A percentile compares a stretch with the other conserved stretches of the same genome.
Evolutionary conservation across 2,329 filamentous ascomycete genomes (phyloP).

Genomic region (Byssochlamys sp.): DNA sequence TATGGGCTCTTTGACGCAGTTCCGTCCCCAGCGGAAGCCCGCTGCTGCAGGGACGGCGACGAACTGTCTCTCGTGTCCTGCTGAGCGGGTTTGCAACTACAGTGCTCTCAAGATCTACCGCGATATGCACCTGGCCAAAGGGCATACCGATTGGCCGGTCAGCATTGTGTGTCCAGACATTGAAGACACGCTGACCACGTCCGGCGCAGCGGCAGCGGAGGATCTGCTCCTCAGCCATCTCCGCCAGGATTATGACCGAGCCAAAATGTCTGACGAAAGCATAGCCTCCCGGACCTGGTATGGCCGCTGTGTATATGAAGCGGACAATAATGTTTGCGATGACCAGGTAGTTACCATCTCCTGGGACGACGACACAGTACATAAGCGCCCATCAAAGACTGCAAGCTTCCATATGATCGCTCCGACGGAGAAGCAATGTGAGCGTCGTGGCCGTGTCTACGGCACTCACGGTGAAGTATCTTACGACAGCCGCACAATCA

Average conservation of each 20-base stretch:
- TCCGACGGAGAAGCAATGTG: slow-evolving; percentile 75
- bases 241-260: slow-evolving; percentile 46
- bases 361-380: slow-evolving; percentile 62
- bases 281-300: slow-evolving; percentile 57
- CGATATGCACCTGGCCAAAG: slow-evolving; percentile 55
- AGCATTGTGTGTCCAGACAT: slow-evolving; percentile 87
- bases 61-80: slow-evolving; percentile 74
- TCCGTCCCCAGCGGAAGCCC: slow-evolving; percentile 67
- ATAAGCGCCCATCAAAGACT: slow-evolving; percentile 55
- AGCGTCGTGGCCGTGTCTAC: slow-evolving; percentile 76
- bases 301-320: slow-evolving; percentile 88
- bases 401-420: slow-evolving; percentile 91
- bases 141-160: slow-evolving; percentile 70
- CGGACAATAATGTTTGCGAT: slow-evolving; percentile 87
- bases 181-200: slow-evolving; percentile 55
- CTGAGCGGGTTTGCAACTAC: slow-evolving; percentile 68
- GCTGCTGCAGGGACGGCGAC: slow-evolving; percentile 63
- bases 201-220: slow-evolving; percentile 42
- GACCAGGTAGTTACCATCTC: slow-evolving; percentile 81
- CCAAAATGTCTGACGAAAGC: slow-evolving; percentile 44
- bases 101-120: slow-evolving; percentile 77
- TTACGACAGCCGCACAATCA: slow-evolving; percentile 71
- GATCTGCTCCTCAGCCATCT: slow-evolving; percentile 41
- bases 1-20: slow-evolving; percentile 66
- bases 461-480: slow-evolving; percentile 76